Base-by-base conservation (phyloP, 2,329 filamentous ascomycete species). In the Cyanodermella asteris region DNA sequence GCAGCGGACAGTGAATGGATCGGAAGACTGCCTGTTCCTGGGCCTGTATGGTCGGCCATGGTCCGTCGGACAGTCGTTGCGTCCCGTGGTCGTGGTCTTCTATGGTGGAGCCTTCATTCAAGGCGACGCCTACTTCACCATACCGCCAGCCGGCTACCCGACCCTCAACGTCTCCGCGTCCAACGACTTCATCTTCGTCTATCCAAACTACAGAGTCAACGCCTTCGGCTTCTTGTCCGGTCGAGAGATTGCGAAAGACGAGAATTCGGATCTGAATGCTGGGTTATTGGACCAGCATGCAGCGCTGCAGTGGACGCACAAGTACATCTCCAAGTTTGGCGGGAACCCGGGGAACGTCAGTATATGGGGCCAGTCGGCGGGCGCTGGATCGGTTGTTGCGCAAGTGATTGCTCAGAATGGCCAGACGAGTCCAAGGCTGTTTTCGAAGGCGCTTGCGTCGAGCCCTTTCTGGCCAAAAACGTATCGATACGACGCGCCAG, bases 21-120 rank as follows among this genome's bases (percentile, higher is more conserved):
- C 53, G 13, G 65, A 71, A 46, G 64, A 71, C 36, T 71, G 65
- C 34, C 47, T 70, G 9, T 68, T 67, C 31, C 51, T 72, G 2
- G 61, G 61, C 7, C 45, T 72, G 1, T 70, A 65, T 42, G 56
- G 60, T 4, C 54, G 64, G 0, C 65, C 64, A 3, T 70, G 64
- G 63, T 45, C 39, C 1, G 13, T 27, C 1, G 38, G 39, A 2
- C 38, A 50, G n/a, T 42, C 55, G 2, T 49, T 56, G 4, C 50
- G 60, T 3, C 65, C 66, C 0, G 64, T 72, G 0, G 51, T 72
- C 1, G 55, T 71, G 3, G 55, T 56, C 4, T 69, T 66, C 38
- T 67, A 64, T 37, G 66, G 66, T 26, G 66, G 66, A 8, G 67
- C 53, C 3, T 72, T 64, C 44, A 61, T 70, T 25, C 47, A 62